Conservation (phyloP, 2,329 filamentous ascomycete genomes). For the Metarhizium guizhouense region DNA sequence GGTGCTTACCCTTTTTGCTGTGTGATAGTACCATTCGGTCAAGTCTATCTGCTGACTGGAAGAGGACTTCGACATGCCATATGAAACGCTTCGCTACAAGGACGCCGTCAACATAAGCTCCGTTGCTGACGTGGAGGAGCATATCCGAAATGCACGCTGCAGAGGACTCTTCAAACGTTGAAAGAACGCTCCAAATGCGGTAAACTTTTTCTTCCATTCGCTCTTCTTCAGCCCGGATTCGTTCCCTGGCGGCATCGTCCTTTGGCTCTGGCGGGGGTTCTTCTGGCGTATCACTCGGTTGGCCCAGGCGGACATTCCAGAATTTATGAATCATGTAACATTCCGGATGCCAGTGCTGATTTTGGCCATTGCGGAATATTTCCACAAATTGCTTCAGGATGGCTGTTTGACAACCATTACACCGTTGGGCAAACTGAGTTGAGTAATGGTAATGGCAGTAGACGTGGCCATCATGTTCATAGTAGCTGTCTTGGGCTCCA, state of each 20-base stretch:
- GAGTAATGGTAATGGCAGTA: constrained; percentile 99
- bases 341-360: constrained; percentile 98
- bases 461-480: constrained; percentile 92
- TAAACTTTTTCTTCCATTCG: constrained; percentile 97
- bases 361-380: constrained; percentile 94
- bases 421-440: constrained; percentile 90
- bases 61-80: constrained; percentile 87
- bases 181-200: constrained; percentile 95
- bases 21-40: constrained; percentile 61
- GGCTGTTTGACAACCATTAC: constrained; percentile 92
- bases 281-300: constrained; percentile 43
- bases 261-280: constrained; percentile 30
- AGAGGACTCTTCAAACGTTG: constrained; percentile 93
- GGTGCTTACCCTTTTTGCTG: constrained; percentile 62
- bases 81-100: constrained; percentile 95
- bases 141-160: constrained; percentile 98
- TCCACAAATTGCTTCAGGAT: constrained; percentile 99
- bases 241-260: constrained; percentile 57
- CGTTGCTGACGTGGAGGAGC: constrained; percentile 96
- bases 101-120: constrained; percentile 89
- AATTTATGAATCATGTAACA: constrained; percentile 99
- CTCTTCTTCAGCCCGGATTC: constrained; percentile 79
- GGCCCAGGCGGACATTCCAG: constrained; percentile 88
- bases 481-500: constrained; percentile 95
- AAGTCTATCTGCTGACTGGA: constrained; percentile 77